Evolutionary conservation across 257 asterid genomes (phyloP), one percentile per base, ranked within the genome.

Genomic region (Solanum piurae): DNA sequence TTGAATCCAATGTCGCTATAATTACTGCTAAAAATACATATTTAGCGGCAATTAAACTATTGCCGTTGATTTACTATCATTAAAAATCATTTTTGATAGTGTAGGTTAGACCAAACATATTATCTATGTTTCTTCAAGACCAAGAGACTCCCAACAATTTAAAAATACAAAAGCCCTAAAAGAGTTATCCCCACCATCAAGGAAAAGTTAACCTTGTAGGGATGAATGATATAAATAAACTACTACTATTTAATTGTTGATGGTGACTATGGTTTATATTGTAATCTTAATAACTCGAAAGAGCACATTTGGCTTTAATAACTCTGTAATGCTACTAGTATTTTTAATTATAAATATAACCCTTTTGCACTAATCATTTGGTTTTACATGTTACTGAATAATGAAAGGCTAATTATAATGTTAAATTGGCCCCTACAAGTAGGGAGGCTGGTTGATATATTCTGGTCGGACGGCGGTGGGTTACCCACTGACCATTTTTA

Each of bases 381-480:
- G 16, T 46, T 64, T 52, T 72, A 49, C 88, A 86, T 74, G 88
- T 86, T 86, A 86, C 75, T 49, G 60, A 55, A 86, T 52, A 52
- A 52, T 52, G 62, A 52, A 52, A 62, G 58, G 46, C 55, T 77
- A 76, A 10, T 23, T 9, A 31, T 33, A 72, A 4, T 16, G 64
- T 49, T 60, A 29, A 87, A 55, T 34, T 87, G 83, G 86, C 86
- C 79, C 86, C 89, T 87, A 87, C 11, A 12, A 34, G n/a, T 87
- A 74, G 69, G 87, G 34, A 87, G 89, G 80, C 83, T 31, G 86
- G 88, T 64, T 62, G 52, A 55, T 23, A 60, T 52, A 37, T 87
- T 23, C 14, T 75, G 33, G 86, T 77, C 86, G 72, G 86, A 60
- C 85, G 83, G 72, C 34, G 69, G 68, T 86, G 87, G 87, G 87